A percentile compares a stretch with the other conserved stretches of the same genome.
phyloP scores from a whole-genome alignment of 2,329 filamentous ascomycete species.

The Fusarium subtropicale region DNA sequence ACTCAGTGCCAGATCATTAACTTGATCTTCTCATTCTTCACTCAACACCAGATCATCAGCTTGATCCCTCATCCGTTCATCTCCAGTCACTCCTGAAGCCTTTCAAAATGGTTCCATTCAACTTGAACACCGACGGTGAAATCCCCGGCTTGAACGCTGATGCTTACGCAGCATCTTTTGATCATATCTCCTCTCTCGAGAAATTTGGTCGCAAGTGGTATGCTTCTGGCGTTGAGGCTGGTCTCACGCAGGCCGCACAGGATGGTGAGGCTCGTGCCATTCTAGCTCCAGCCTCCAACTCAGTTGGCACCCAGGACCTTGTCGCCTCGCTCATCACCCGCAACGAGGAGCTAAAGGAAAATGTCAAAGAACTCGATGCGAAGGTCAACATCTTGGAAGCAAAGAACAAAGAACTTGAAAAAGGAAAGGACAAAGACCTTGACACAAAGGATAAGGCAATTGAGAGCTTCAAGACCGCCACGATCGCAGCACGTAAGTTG shows the following conservation, averaged over 20 bases:
- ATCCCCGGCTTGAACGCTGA: neutral
- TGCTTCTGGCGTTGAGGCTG: neutral
- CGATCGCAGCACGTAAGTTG: neutral
- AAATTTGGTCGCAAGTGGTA: neutral
- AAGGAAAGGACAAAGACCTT: neutral
- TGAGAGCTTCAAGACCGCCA: fast-evolving
- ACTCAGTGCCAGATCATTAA: neutral
- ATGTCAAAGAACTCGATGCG: neutral
- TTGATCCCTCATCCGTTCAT: neutral
- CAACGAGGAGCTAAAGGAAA: neutral
- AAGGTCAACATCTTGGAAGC: no score
- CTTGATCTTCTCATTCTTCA: neutral
- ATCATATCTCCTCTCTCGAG: neutral
- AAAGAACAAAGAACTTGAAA: no score
- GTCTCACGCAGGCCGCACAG: neutral
- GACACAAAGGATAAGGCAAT: neutral
- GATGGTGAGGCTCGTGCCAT: neutral
- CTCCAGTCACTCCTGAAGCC: neutral
- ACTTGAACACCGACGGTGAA: neutral
- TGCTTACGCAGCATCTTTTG: neutral
- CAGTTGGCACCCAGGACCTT: neutral
- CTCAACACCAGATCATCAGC: fast-evolving
- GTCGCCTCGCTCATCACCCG: neutral
- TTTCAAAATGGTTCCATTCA: neutral
- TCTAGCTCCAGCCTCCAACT: no score